Conservation (phyloP, 306 rosid genomes). For the Leucaena leucocephala region DNA sequence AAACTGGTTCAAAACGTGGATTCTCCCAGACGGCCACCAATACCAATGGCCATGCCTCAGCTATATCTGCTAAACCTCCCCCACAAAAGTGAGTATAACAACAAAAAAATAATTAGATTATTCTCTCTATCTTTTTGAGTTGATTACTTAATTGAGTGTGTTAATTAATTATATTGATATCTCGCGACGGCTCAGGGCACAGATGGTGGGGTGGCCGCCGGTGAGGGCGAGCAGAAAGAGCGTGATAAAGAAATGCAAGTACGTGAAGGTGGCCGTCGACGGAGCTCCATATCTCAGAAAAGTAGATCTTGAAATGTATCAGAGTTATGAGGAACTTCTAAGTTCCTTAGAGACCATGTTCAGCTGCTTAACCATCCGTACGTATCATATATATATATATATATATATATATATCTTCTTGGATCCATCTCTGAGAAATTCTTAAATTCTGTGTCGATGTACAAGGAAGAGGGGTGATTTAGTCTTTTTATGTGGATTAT, state of each 20-base stretch:
- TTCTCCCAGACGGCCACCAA: constrained; percentile 41
- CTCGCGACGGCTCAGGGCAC: constrained; percentile 38
- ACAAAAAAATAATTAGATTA: not conserved
- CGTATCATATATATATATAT: constrained; percentile 14
- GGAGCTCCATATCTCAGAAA: constrained; percentile 80
- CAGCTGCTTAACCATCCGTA: constrained; percentile 56
- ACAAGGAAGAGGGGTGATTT: constrained; percentile 18
- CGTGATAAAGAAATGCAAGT: constrained; percentile 48
- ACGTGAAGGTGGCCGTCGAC: constrained; percentile 69
- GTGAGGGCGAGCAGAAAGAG: constrained; percentile 63
- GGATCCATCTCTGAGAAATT: not conserved
- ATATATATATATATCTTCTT: not conserved
- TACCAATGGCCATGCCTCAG: not conserved
- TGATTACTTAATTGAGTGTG: too few relatives aligned
- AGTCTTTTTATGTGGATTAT: not conserved
- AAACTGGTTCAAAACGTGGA: constrained; percentile 52
- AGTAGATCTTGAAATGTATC: constrained; percentile 56
- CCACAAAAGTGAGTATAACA: constrained; percentile 47
- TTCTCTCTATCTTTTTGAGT: not conserved
- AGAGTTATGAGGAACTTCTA: constrained; percentile 51
- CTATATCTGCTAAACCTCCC: constrained; percentile 28
- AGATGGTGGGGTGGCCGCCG: constrained; percentile 75
- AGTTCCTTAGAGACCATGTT: constrained; percentile 54
- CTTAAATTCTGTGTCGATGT: not conserved
- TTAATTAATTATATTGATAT: too few relatives aligned